Conservation (phyloP, 2,329 filamentous ascomycete genomes). For the Lizonia empirigonia region DNA sequence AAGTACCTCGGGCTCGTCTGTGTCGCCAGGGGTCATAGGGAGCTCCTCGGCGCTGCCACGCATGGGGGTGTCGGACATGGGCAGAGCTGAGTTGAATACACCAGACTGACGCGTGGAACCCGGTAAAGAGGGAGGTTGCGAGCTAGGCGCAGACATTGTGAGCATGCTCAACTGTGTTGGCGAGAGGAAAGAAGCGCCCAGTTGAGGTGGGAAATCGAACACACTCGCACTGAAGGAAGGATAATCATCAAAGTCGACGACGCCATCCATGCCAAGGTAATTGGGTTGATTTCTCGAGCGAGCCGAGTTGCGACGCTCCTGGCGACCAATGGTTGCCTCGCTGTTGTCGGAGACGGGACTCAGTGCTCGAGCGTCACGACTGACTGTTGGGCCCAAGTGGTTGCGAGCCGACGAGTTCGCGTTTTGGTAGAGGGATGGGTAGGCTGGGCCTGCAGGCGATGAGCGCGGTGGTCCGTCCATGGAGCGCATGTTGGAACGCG, state of each 20-base stretch:
- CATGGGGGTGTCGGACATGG: conserved; percentile 66
- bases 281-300: conserved; percentile 29
- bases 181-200: conserved; percentile 38
- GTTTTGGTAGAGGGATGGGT: conserved; percentile 29
- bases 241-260: conserved; percentile 32
- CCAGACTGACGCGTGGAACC: conserved; percentile 66
- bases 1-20: conserved; percentile 71
- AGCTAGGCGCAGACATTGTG: conserved; percentile 26
- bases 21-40: conserved; percentile 49
- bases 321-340: conserved; percentile 33
- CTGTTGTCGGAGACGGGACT: conserved; percentile 38
- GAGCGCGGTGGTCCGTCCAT: conserved; percentile 39
- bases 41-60: conserved; percentile 31
- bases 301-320: conserved; percentile 30
- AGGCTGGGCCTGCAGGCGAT: conserved; percentile 31
- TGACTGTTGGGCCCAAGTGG: conserved; percentile 23
- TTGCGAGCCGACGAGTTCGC: conserved; percentile 23
- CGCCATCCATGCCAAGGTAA: conserved; percentile 37
- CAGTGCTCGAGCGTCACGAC: conserved; percentile 33
- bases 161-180: conserved; percentile 25
- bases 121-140: conserved; percentile 33
- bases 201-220: conserved; percentile 35
- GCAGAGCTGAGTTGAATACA: conserved; percentile 86
- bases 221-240: conserved; percentile 19
- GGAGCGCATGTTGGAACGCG: conserved; percentile 31